Evolutionary conservation across 2,329 filamentous ascomycete species (phyloP).

Genomic region (Epichloe uncinata): DNA sequence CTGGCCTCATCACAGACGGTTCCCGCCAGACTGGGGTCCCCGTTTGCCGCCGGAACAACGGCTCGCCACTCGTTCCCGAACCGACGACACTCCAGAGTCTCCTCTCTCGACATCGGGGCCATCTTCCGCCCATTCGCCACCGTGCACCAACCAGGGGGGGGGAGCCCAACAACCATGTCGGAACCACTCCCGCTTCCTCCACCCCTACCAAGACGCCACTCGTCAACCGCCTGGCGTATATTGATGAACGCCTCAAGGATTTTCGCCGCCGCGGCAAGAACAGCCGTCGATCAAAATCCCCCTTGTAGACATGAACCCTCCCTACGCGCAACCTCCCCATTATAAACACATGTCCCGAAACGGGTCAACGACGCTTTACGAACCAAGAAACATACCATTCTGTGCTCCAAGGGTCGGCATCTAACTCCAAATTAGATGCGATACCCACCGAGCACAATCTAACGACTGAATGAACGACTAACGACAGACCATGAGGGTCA

Average conservation of each 20-base stretch:
- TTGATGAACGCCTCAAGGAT: conserved; percentile 44
- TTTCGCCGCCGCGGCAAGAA: conserved; percentile 31
- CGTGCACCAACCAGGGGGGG: conserved; percentile 28
- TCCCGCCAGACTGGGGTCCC: conserved; percentile 43
- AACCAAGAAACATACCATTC: neutral
- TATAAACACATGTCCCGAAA: neutral
- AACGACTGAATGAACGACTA: conserved; percentile 8
- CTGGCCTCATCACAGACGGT: conserved; percentile 15
- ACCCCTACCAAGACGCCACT: conserved; percentile 30
- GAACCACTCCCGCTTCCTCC: conserved; percentile 8
- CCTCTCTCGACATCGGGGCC: conserved; percentile 29
- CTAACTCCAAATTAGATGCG: neutral
- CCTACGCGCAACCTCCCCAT: neutral
- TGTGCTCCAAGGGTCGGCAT: neutral
- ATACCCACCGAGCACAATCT: neutral
- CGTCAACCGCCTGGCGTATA: conserved; percentile 40
- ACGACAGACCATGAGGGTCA: neutral
- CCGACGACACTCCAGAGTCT: conserved; percentile 34
- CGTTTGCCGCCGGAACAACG: conserved; percentile 36
- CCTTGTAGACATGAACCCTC: conserved; percentile 19
- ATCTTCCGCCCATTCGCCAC: conserved; percentile 43
- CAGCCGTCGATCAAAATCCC: conserved; percentile 35
- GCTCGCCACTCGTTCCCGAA: conserved; percentile 52
- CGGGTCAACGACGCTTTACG: conserved; percentile 10
- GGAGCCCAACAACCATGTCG: conserved; percentile 6